Evolutionary conservation across 2,329 filamentous ascomycete genomes (phyloP).

Genomic region (Lizonia empirigonia): DNA sequence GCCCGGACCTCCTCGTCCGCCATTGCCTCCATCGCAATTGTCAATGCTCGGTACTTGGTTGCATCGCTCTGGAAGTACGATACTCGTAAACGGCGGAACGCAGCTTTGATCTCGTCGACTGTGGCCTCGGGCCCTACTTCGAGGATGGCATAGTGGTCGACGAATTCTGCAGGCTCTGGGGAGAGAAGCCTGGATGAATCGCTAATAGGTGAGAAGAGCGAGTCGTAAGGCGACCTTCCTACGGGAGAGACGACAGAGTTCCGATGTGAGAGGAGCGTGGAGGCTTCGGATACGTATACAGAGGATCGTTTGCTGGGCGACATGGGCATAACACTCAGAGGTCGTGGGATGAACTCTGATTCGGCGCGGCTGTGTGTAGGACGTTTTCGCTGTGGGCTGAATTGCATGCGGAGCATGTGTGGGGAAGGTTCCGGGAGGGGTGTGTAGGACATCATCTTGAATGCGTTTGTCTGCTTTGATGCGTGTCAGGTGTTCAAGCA

Average conservation of each 20-base stretch:
- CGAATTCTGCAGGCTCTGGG: conserved; percentile 21
- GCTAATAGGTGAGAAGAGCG: conserved; percentile 21
- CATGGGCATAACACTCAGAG: conserved; percentile 26
- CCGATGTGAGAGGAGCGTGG: conserved; percentile 28
- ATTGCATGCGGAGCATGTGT: conserved; percentile 24
- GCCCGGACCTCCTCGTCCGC: conserved; percentile 35
- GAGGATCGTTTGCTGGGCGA: conserved; percentile 31
- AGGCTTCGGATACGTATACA: conserved; percentile 36
- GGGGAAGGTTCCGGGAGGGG: conserved; percentile 24
- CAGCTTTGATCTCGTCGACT: conserved; percentile 36
- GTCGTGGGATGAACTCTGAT: conserved; percentile 31
- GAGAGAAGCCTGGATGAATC: conserved; percentile 12
- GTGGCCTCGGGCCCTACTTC: conserved; percentile 32
- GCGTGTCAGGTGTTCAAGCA: conserved; percentile 9
- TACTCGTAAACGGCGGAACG: conserved; percentile 35
- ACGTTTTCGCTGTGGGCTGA: conserved; percentile 29
- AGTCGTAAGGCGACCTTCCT: conserved; percentile 18
- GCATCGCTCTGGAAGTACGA: conserved; percentile 38
- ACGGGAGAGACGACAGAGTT: conserved; percentile 28
- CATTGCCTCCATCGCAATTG: conserved; percentile 39
- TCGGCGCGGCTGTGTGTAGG: conserved; percentile 30
- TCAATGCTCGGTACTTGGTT: conserved; percentile 38
- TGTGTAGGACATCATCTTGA: conserved; percentile 29
- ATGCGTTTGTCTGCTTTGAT: conserved; percentile 5
- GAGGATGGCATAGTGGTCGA: conserved; percentile 43